Base-by-base conservation (phyloP, 1,284 basidiomycete species). In the Tilletia horrida region DNA sequence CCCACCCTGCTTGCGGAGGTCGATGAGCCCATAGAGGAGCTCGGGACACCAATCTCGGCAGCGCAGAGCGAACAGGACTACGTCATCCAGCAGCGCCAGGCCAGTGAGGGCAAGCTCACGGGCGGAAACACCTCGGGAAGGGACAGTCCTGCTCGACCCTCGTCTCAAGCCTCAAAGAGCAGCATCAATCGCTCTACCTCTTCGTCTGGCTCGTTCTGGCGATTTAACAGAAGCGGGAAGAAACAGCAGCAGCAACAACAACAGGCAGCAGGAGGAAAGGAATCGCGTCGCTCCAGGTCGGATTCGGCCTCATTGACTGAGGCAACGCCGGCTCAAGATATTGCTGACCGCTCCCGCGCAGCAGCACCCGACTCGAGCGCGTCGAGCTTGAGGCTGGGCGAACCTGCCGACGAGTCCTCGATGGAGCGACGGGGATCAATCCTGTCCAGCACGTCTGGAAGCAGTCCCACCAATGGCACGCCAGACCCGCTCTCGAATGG, bases 121-220 rank as follows among this genome's bases (percentile, higher is more conserved):
- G 35, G 35, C 35, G 35, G 6, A 16, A 48, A 6, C 16, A 16
- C 45, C 6, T 40, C 35, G 35, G 35, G 35, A 4, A 40, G 6
- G 11, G 35, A 40, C 35, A 40, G 35, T 11, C 35, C 35, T 6
- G 35, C 35, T 11, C 35, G 35, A 40, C 35, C 35, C 35, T 40
- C 35, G 35, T 40, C 35, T 11, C 35, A 40, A 40, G 35, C 35
- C 35, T 40, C 35, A 40, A 40, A 40, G 35, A 40, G 11, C 35
- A 40, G 35, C 11, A 40, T 40, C 35, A 40, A 40, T 4, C 50
- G 50, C 21, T 52, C 50, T 21, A 18, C 55, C 18, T 40, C 55
- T 2, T 59, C 55, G 8, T 59, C 55, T 31, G 55, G 55, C 31
- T 59, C 55, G 25, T 59, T 59, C 55, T 59, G 55, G 55, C 23